Evolutionary conservation across 2,329 filamentous ascomycete species (phyloP).

Genomic region (Colletotrichum somersetense): DNA sequence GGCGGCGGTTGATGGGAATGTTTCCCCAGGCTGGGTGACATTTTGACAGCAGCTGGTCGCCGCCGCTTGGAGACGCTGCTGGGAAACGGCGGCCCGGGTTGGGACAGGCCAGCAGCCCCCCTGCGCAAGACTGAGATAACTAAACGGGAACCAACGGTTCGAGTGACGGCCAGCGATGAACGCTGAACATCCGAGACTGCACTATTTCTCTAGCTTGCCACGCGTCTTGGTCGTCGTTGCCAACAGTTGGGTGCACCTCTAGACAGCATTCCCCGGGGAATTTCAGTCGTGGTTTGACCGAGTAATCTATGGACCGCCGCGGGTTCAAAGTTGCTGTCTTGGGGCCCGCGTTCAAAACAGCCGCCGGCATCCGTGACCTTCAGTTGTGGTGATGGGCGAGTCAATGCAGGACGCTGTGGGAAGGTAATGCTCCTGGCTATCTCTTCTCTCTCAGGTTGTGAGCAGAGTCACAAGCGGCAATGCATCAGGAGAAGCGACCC

Average conservation of each 20-base stretch:
- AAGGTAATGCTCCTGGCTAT: slow-evolving; percentile 5
- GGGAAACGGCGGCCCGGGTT: background rate
- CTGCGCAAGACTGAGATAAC: background rate
- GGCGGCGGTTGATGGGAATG: background rate
- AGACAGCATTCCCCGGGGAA: background rate
- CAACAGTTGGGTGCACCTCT: background rate
- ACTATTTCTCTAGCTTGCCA: background rate
- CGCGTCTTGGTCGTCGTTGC: background rate
- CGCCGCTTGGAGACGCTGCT: slow-evolving; percentile 2
- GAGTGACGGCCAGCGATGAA: background rate
- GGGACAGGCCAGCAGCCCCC: slow-evolving; percentile 4
- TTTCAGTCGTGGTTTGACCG: background rate
- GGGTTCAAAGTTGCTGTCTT: background rate
- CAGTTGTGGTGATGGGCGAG: background rate
- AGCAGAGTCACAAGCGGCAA: slow-evolving; percentile 8
- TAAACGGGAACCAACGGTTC: background rate
- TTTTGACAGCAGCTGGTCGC: slow-evolving; percentile 33
- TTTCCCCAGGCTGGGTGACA: background rate
- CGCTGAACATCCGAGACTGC: background rate
- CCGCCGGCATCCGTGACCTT: background rate
- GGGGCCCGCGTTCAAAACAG: background rate
- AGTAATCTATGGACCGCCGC: background rate
- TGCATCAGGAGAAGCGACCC: background rate
- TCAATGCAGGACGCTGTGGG: slow-evolving; percentile 14
- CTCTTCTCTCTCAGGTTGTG: background rate